These are phyloP conservation scores for Candida ponderosae DNA, from an alignment of 805 yeast species.

Conservation along the genomic window DNA sequence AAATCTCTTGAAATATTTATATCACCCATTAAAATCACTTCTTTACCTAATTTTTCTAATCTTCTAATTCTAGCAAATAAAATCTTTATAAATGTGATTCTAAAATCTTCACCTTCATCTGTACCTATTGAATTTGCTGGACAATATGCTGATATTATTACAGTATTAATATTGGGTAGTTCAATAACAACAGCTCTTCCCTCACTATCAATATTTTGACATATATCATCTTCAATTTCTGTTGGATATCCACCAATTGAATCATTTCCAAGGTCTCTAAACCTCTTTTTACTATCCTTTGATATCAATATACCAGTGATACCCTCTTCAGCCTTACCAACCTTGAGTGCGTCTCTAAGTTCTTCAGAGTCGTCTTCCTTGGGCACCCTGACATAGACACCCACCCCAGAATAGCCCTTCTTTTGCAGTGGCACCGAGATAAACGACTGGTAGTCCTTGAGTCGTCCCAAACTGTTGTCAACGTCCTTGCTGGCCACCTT, in stretches of 20 bases:
- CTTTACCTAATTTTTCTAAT: conserved; percentile 48
- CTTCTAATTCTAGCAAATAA: conserved; percentile 56
- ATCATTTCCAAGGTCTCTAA: conserved; percentile 16
- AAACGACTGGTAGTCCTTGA: conserved; percentile 54
- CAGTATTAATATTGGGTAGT: conserved; percentile 46
- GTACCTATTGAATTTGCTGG: conserved; percentile 83
- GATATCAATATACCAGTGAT: conserved; percentile 54
- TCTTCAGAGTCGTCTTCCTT: conserved; percentile 31
- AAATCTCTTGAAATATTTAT: conserved; percentile 74
- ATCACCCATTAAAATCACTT: conserved; percentile 82
- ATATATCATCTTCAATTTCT: conserved; percentile 27
- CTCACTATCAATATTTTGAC: conserved; percentile 58
- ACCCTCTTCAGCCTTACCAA: conserved; percentile 83
- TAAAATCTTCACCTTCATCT: conserved; percentile 53
- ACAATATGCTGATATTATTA: conserved; percentile 67
- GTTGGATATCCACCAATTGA: conserved; percentile 68
- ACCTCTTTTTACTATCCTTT: conserved; percentile 12
- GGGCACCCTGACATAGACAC: conserved; percentile 61
- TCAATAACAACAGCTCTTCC: conserved; percentile 81
- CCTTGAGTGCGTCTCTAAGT: conserved; percentile 34
- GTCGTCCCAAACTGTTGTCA: conserved; percentile 37
- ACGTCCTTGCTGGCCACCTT: conserved; percentile 53
- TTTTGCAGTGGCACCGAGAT: conserved; percentile 59
- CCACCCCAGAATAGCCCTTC: conserved; percentile 91
- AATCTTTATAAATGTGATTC: conserved; percentile 49